These are phyloP conservation scores for Trametes cinnabarina DNA, from an alignment of 768 basidiomycete genomes.

Conservation along the genomic window DNA sequence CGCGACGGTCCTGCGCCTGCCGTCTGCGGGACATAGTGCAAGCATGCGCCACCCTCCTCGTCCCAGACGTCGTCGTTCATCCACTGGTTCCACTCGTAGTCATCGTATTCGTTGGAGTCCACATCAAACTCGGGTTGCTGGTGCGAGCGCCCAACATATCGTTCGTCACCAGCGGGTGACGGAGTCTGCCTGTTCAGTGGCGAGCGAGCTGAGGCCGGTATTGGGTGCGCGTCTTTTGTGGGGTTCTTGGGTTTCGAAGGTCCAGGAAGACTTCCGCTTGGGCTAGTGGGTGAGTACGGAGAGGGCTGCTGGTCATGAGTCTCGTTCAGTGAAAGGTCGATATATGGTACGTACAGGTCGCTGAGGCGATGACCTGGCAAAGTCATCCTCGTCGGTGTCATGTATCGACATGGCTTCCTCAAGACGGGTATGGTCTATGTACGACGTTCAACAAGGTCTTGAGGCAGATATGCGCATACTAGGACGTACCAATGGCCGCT, in stretches of 20 bases:
- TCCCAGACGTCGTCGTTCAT: constrained; percentile 9
- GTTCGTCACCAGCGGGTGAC: not conserved
- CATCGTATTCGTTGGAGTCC: not conserved
- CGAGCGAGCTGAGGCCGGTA: not conserved
- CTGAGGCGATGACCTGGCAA: not conserved
- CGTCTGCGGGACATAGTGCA: constrained; percentile 36
- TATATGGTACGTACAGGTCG: constrained; percentile 7
- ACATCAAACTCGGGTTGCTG: not conserved
- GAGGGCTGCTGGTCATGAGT: constrained; percentile 37
- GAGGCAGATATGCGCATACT: not conserved
- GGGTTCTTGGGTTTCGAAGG: constrained; percentile 18
- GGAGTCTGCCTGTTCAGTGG: not conserved
- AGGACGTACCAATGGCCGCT: not conserved
- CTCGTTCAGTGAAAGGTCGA: constrained; percentile 8
- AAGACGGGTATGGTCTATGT: not conserved
- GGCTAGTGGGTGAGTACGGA: constrained; percentile 24
- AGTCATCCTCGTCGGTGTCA: constrained; percentile 9
- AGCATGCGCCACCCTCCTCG: constrained; percentile 30
- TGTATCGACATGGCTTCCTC: constrained; percentile 14
- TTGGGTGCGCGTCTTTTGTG: constrained; percentile 3
- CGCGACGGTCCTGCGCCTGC: not conserved
- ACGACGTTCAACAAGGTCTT: not conserved
- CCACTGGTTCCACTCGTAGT: constrained; percentile 5
- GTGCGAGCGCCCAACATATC: not conserved
- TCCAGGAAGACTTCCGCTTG: constrained; percentile 30